These are phyloP conservation scores for Iberis pinnata DNA, from an alignment of 345 rosid species.

Conservation along the genomic window DNA sequence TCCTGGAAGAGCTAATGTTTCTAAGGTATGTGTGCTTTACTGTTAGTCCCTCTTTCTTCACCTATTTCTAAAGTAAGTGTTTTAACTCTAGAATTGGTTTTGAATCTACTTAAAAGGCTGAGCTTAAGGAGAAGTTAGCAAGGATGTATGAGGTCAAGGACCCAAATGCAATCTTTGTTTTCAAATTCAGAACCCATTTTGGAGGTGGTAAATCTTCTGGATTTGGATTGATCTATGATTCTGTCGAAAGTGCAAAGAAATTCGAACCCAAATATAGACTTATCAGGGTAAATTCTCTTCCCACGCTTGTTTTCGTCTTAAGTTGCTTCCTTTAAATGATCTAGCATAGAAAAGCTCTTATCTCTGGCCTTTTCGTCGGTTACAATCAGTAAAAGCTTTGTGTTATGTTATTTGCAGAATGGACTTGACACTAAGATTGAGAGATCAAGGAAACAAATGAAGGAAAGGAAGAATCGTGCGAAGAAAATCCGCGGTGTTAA, in stretches of 20 bases:
- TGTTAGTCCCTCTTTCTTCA: neutral
- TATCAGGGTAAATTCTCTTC: constrained; percentile 60
- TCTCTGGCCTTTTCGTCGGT: too few relatives aligned
- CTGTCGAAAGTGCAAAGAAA: constrained; percentile 84
- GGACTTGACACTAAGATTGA: constrained; percentile 91
- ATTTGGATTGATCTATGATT: constrained; percentile 86
- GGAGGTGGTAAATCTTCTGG: constrained; percentile 99
- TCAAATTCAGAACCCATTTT: constrained; percentile 91
- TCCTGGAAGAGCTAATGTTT: constrained; percentile 89
- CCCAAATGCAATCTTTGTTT: constrained; percentile 81
- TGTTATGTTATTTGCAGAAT: constrained; percentile 41
- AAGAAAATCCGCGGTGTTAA: constrained; percentile 96
- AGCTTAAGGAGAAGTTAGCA: constrained; percentile 77
- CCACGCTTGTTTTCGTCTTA: too few relatives aligned
- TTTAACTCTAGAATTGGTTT: neutral
- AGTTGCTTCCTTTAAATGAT: too few relatives aligned
- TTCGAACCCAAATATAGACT: constrained; percentile 94
- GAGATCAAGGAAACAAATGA: constrained; percentile 87
- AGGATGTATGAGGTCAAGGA: constrained; percentile 87
- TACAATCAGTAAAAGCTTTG: too few relatives aligned
- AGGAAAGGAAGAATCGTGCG: constrained; percentile 92
- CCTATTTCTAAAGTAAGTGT: neutral
- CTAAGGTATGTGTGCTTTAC: constrained; percentile 66
- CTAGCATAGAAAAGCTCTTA: too few relatives aligned
- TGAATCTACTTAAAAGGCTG: constrained; percentile 51